Evolutionary conservation across 768 basidiomycete species (phyloP), one percentile per base, ranked within the genome.

Genomic region (Hypsizygus marmoreus): DNA sequence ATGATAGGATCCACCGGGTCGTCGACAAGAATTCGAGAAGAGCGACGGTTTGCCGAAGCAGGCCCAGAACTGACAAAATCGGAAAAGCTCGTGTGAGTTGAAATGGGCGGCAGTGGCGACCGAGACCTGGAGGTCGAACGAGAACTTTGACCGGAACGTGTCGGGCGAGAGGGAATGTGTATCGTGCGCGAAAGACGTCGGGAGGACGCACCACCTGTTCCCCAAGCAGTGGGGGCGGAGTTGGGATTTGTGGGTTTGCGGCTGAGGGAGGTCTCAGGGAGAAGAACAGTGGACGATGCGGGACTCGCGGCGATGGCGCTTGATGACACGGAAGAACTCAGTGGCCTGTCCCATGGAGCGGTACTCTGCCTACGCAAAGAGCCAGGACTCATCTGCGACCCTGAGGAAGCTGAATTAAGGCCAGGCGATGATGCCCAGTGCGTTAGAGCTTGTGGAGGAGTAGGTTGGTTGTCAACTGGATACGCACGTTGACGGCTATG

Each of bases 41-140:
- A 82, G 38, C 90, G 83, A 45, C 85, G 85, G 66, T 85, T 83
- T 49, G 75, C 66, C 10, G 75, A 65, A 17, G 77, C 70, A 45
- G 73, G 64, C 4, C 66, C 69, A 47, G 71, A 64, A 16, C 47
- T 57, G 32, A 47, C 51, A 45, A 78, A 76, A 40, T 86, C 82
- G 4, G 82, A 77, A 53, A 87, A 87, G 63, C 79, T 82, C 50
- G 75, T 66, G 65, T 85, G 85, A 3, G 76, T 77, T 44, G 82
- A 75, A 45, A 79, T 58, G 29, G 84, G 80, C 8, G 93, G 93
- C 42, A 97, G 76, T 1, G 94, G 95, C 0, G 97, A 97, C 31
- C 94, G 82, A 4, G 95, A 98, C 35, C 95, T 86, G 43, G 95
- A 97, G 14, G 89, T 93, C 7, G 94, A 97, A 25, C 95, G 88